Evolutionary conservation across 352 stramenopile genomes (phyloP), one percentile per base, ranked within the genome.

Genomic region (Globisporangium rhizosaccharum): DNA sequence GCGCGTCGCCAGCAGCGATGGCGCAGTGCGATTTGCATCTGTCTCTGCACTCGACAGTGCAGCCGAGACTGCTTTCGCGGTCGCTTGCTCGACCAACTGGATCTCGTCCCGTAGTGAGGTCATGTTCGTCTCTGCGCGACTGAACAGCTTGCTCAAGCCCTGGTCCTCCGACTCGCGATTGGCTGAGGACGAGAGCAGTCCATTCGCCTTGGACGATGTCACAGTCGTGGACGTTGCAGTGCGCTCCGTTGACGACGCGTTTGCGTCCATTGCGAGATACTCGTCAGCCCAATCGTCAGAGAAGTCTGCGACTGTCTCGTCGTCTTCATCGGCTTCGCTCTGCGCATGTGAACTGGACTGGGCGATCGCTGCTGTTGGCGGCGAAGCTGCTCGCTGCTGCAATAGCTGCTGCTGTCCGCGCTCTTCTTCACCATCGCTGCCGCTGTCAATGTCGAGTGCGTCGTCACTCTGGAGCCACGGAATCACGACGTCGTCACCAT

Each of bases 231-330:
- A 18, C 41, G 14, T 14, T 8, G 7, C 5, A 20, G 11, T 46
- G 18, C 15, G 14, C 41, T 9, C 18, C 7, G 15, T 20, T 46
- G 41, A 20, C 46, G 47, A 56, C 17, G 12, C 8, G 18, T 49
- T 30, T 25, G 25, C 46, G 18, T 61, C 56, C 56, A 61, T 61
- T n/a, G 57, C 51, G 18, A 79, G 47, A 44, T 74, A 79, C 60
- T 79, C 63, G 14, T 76, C 71, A 5, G 74, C 48, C 68, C 71
- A 79, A 10, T 63, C 63, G 51, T 75, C 67, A 28, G 72, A 67
- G n/a, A 76, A 78, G 39, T 76, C 64, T 9, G 65, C 64, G 42
- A 66, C 72, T 36, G 20, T 26, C 2, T 69, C 61, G 3, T 63
- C 53, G 14, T 57, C 57, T 28, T 25, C 23, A 25, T 33, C 30